phyloP scores from a whole-genome alignment of 2,329 filamentous ascomycete species.

The Kalaharituber pfeilii region DNA sequence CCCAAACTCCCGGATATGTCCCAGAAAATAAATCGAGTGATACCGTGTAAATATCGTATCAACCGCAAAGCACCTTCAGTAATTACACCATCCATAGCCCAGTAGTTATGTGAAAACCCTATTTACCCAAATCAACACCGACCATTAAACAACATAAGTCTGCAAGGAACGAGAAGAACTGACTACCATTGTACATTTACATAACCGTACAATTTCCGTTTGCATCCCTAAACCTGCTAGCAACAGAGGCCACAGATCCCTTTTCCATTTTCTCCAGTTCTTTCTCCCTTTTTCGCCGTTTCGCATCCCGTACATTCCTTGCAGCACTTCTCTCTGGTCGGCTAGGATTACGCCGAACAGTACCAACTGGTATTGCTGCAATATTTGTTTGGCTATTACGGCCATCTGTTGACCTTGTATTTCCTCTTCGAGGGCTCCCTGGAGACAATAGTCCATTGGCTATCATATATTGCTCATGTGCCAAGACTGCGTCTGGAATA shows the following conservation, averaged over 20 bases:
- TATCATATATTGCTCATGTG: not conserved
- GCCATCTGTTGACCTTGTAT: not conserved
- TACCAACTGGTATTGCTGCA: constrained; percentile 7
- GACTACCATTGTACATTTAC: not conserved
- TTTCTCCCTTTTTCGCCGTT: constrained; percentile 16
- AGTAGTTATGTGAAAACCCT: too few species aligned
- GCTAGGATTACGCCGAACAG: constrained; percentile 11
- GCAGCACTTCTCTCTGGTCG: constrained; percentile 19
- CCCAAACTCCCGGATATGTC: not conserved
- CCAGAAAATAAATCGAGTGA: not conserved
- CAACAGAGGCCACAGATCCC: constrained; percentile 4
- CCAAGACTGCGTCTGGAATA: not conserved
- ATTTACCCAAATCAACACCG: too few species aligned
- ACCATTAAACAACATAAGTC: too few species aligned
- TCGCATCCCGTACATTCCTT: constrained; percentile 18
- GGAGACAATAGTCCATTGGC: not conserved
- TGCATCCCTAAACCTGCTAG: not conserved
- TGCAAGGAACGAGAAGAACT: too few species aligned
- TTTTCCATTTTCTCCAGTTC: constrained; percentile 9
- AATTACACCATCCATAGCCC: too few species aligned
- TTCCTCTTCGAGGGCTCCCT: not conserved
- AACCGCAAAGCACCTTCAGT: too few species aligned
- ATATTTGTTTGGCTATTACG: too few species aligned
- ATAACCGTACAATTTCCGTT: not conserved
- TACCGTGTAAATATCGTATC: too few species aligned